Conservation (phyloP, 148 eudicot species). For the Fagopyrum tataricum region DNA sequence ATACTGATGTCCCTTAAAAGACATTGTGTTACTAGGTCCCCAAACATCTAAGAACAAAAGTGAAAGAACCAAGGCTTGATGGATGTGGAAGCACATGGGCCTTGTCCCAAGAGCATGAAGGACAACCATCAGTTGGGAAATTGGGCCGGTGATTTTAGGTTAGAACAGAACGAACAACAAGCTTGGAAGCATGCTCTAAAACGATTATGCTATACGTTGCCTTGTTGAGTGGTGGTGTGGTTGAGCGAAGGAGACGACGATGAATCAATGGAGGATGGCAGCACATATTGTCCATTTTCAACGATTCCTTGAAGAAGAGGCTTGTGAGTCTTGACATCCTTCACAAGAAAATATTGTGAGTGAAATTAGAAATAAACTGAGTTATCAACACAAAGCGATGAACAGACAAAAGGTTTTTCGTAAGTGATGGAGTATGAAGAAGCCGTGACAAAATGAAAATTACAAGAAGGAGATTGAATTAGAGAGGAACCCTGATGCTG, state of each 20-base stretch:
- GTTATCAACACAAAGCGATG: too few relatives aligned
- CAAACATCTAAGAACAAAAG: too few relatives aligned
- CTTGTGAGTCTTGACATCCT: too few relatives aligned
- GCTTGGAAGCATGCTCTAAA: not conserved
- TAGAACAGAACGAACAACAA: not conserved
- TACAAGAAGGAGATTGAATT: not conserved
- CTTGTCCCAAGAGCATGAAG: not conserved
- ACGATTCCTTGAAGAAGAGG: too few relatives aligned
- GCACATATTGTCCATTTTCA: not conserved
- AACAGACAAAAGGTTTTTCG: too few relatives aligned
- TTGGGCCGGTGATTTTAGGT: not conserved
- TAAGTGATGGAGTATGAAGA: not conserved
- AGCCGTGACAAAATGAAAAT: too few relatives aligned
- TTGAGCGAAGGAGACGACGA: not conserved
- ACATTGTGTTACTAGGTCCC: too few relatives aligned
- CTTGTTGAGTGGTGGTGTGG: not conserved
- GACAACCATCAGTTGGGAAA: not conserved
- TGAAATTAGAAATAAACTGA: too few relatives aligned
- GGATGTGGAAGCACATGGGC: not conserved
- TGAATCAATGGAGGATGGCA: not conserved
- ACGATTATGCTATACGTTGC: not conserved
- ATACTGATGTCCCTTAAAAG: too few relatives aligned
- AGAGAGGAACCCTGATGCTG: too few relatives aligned
- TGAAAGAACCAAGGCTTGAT: too few relatives aligned
- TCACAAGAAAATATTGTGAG: not conserved